These are phyloP conservation scores for Knoxia roxburghii DNA, from an alignment of 257 asterid species.

Conservation along the genomic window DNA sequence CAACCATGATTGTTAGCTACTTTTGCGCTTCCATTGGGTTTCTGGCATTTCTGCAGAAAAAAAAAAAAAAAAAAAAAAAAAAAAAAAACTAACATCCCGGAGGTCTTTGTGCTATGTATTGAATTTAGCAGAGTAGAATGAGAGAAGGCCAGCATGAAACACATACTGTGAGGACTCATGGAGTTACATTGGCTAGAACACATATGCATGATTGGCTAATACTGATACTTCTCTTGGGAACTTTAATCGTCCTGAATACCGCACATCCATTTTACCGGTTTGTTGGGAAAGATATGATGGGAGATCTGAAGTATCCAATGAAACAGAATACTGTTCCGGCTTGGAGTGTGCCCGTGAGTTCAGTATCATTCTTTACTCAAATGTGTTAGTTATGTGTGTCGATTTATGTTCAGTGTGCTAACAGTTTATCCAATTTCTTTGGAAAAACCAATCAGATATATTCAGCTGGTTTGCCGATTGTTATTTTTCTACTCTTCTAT, in stretches of 20 bases:
- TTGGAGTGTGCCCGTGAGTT: slow-evolving; percentile 75
- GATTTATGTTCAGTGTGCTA: not conserved
- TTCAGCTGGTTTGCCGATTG: slow-evolving; percentile 55
- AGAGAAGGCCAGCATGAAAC: slow-evolving; percentile 44
- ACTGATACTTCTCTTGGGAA: slow-evolving; percentile 46
- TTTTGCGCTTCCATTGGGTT: not conserved
- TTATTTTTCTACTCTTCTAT: slow-evolving; percentile 57
- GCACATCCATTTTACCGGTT: slow-evolving; percentile 72
- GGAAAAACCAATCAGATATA: slow-evolving; percentile 31
- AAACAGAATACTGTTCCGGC: slow-evolving; percentile 57
- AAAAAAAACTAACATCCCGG: not conserved
- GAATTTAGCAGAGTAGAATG: slow-evolving; percentile 47
- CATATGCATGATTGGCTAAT: slow-evolving; percentile 84
- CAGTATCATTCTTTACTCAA: not conserved
- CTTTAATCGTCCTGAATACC: slow-evolving; percentile 35
- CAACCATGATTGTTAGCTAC: not conserved
- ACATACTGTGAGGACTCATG: slow-evolving; percentile 77
- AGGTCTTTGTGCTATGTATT: slow-evolving; percentile 1
- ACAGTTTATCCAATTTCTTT: not conserved
- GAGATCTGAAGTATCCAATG: slow-evolving; percentile 67
- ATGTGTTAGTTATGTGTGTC: not conserved
- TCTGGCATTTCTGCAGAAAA: not conserved
- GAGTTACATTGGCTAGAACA: slow-evolving; percentile 52
- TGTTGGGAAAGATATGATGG: slow-evolving; percentile 90
- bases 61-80: too few species aligned